Evolutionary conservation across 441 rosid species (phyloP).

Genomic region (Eruca vesicaria): DNA sequence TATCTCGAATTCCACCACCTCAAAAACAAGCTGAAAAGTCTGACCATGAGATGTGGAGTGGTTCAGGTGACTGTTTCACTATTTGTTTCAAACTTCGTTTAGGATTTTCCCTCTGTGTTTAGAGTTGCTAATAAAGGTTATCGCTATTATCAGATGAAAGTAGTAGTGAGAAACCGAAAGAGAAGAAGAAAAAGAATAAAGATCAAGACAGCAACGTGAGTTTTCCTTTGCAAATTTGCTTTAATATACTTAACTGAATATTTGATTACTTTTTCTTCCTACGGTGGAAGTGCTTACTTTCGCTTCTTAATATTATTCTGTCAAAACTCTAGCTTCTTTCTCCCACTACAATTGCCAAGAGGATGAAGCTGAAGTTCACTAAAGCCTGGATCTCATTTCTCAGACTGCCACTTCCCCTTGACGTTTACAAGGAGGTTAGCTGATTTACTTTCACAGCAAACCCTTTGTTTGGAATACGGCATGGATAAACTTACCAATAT

Average conservation of each 20-base stretch:
- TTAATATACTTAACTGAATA: no score
- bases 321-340: constrained; percentile 54
- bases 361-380: constrained; percentile 81
- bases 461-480: neutral
- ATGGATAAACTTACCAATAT: constrained; percentile 11
- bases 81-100: neutral
- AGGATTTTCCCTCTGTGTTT: neutral
- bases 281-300: no score
- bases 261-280: no score
- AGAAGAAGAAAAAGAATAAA: constrained; percentile 42
- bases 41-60: constrained; percentile 77
- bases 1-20: constrained; percentile 58
- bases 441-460: constrained; percentile 2
- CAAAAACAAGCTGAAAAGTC: constrained; percentile 47
- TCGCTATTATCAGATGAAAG: constrained; percentile 41
- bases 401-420: constrained; percentile 77
- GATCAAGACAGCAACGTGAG: constrained; percentile 52
- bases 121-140: constrained; percentile 12
- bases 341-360: constrained; percentile 58
- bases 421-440: constrained; percentile 86
- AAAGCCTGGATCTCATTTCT: constrained; percentile 92
- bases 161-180: constrained; percentile 31
- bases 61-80: constrained; percentile 55
- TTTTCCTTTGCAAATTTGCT: constrained; percentile 9
- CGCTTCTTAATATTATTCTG: neutral